Conservation (phyloP, 352 stramenopile species). For the Pythium rishiriense region DNA sequence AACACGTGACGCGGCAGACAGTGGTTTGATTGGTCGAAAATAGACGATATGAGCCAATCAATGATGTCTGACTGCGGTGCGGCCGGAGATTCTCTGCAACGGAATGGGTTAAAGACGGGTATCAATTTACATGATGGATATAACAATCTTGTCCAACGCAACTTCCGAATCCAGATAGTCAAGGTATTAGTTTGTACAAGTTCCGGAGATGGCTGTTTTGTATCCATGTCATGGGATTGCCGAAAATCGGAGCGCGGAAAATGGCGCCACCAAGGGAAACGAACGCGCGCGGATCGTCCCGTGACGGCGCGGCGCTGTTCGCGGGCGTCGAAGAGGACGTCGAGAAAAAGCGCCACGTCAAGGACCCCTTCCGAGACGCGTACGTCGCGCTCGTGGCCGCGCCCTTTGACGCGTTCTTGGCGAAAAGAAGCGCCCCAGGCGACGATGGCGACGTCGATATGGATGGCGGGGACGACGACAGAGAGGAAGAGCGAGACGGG, state of each 20-base stretch:
- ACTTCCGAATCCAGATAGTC: too few species aligned
- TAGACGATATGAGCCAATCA: not conserved
- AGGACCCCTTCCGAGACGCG: constrained; percentile 35
- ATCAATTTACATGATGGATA: too few species aligned
- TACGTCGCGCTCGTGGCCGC: constrained; percentile 34
- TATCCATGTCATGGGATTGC: constrained; percentile 14
- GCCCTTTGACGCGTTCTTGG: constrained; percentile 29
- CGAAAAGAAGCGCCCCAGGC: too few species aligned
- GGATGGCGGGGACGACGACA: too few species aligned
- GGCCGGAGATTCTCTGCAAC: too few species aligned
- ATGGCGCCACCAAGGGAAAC: constrained; percentile 28
- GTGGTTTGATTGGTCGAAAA: not conserved
- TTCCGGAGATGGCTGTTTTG: not conserved
- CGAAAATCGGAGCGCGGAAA: not conserved
- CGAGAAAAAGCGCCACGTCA: constrained; percentile 40
- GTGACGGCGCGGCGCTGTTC: not conserved
- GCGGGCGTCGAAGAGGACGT: constrained; percentile 37
- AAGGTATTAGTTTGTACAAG: not conserved
- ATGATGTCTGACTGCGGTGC: not conserved
- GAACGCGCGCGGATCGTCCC: constrained; percentile 5
- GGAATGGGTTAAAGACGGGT: not conserved
- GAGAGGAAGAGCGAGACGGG: not conserved
- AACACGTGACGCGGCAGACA: not conserved
- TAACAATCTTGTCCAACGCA: too few species aligned
- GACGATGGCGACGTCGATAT: too few species aligned